Evolutionary conservation across 257 asterid species (phyloP).

Genomic region (Catharanthus roseus): DNA sequence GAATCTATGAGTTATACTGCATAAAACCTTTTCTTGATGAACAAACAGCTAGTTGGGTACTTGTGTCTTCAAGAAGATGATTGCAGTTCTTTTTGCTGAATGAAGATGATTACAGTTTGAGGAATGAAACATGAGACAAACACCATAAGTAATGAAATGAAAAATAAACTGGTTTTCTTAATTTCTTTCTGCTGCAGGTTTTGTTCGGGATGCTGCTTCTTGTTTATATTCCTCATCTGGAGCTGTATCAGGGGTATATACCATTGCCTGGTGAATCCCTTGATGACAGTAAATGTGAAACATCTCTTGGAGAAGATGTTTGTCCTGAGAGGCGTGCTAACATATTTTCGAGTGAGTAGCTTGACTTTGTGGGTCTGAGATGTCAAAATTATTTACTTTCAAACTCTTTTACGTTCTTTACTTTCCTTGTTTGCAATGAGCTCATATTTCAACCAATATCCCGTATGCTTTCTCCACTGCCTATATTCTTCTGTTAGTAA

Average conservation of each 20-base stretch:
- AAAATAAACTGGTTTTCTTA: neutral
- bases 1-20: neutral
- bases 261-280: slow-evolving; percentile 46
- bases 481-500: neutral
- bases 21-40: neutral
- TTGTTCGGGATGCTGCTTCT: slow-evolving; percentile 57
- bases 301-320: slow-evolving; percentile 49
- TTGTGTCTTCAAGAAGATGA: neutral
- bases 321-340: slow-evolving; percentile 77
- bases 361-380: neutral
- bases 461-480: neutral
- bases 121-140: neutral
- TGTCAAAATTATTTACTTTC: neutral
- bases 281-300: slow-evolving; percentile 39
- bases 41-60: neutral
- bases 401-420: neutral
- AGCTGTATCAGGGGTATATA: slow-evolving; percentile 58
- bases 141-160: neutral
- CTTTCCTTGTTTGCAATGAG: neutral
- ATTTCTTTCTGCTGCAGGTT: slow-evolving; percentile 38
- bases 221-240: slow-evolving; percentile 58
- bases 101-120: neutral
- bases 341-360: slow-evolving; percentile 54
- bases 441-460: neutral
- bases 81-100: no score